A percentile compares a stretch with the other conserved stretches of the same genome.
These are phyloP conservation scores for Torrubiellomyces zombiae DNA, from an alignment of 2,329 filamentous ascomycete species.

Conservation along the genomic window DNA sequence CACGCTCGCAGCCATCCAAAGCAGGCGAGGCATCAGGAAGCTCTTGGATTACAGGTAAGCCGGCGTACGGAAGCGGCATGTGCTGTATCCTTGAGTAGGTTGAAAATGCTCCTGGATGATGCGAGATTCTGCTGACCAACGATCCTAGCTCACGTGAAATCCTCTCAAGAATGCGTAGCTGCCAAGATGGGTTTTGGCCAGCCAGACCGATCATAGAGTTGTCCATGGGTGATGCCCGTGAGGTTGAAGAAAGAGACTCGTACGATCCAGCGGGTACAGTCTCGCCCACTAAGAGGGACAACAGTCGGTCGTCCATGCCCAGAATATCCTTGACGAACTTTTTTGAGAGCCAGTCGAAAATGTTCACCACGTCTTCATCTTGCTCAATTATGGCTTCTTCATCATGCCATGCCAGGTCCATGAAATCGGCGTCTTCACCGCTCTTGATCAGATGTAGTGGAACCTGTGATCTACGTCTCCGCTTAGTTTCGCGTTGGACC, in stretches of 20 bases:
- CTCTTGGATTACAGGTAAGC: constrained; percentile 50
- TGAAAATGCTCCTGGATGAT: constrained; percentile 73
- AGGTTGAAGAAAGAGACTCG: constrained; percentile 29
- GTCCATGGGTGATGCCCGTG: constrained; percentile 23
- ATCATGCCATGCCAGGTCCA: constrained; percentile 34
- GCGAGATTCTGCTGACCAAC: constrained; percentile 63
- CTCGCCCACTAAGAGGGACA: constrained; percentile 81
- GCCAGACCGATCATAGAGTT: constrained; percentile 13
- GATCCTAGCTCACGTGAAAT: constrained; percentile 77
- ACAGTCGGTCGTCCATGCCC: constrained; percentile 71
- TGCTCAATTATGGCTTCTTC: constrained; percentile 31
- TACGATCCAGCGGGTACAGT: constrained; percentile 39
- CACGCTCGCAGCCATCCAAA: constrained; percentile 10
- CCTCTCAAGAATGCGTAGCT: constrained; percentile 62
- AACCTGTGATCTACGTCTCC: constrained; percentile 46
- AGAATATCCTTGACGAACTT: constrained; percentile 80
- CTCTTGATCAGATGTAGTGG: constrained; percentile 19
- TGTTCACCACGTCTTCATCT: constrained; percentile 60
- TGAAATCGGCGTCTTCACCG: constrained; percentile 16
- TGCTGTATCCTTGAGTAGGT: constrained; percentile 55
- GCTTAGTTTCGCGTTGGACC: constrained; percentile 68
- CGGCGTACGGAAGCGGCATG: constrained; percentile 58
- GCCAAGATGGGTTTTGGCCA: constrained; percentile 40
- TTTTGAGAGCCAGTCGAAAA: no score
- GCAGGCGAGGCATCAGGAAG: constrained; percentile 17